phyloP scores from a whole-genome alignment of 129 eudicot species.

The Oenanthe sinensis region DNA sequence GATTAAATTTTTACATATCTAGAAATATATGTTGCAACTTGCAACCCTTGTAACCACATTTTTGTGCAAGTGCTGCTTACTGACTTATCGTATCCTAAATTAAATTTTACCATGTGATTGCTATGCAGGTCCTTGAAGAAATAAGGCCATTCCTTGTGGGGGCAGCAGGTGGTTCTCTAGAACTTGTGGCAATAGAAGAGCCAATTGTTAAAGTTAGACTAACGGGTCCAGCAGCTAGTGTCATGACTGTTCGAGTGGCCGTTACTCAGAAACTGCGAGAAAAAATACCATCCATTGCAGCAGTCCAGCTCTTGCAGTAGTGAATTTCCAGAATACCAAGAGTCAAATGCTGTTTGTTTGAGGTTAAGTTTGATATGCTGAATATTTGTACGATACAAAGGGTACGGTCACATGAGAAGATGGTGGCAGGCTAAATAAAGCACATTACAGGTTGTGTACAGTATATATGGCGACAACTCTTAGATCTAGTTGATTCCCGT shows the following conservation, averaged over 20 bases:
- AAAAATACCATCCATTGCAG: slow-evolving; percentile 89
- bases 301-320: slow-evolving; percentile 78
- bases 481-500: background rate
- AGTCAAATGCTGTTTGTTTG: background rate
- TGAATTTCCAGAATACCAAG: background rate
- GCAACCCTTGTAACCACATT: background rate
- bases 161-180: slow-evolving; percentile 89
- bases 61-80: background rate
- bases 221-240: slow-evolving; percentile 93
- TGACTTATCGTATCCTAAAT: background rate
- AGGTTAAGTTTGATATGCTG: background rate
- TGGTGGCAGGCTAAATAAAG: slow-evolving; percentile 5
- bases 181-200: slow-evolving; percentile 78
- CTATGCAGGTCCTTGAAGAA: slow-evolving; percentile 76
- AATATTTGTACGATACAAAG: background rate
- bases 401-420: background rate
- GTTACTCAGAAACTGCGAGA: slow-evolving; percentile 91
- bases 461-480: slow-evolving; percentile 2
- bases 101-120: background rate
- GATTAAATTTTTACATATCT: background rate
- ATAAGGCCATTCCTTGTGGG: slow-evolving; percentile 93
- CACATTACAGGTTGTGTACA: slow-evolving; percentile 7
- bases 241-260: slow-evolving; percentile 92
- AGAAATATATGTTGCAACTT: background rate
- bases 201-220: slow-evolving; percentile 89